These are phyloP conservation scores for Mrakia frigida DNA, from an alignment of 768 basidiomycete species.

Conservation along the genomic window DNA sequence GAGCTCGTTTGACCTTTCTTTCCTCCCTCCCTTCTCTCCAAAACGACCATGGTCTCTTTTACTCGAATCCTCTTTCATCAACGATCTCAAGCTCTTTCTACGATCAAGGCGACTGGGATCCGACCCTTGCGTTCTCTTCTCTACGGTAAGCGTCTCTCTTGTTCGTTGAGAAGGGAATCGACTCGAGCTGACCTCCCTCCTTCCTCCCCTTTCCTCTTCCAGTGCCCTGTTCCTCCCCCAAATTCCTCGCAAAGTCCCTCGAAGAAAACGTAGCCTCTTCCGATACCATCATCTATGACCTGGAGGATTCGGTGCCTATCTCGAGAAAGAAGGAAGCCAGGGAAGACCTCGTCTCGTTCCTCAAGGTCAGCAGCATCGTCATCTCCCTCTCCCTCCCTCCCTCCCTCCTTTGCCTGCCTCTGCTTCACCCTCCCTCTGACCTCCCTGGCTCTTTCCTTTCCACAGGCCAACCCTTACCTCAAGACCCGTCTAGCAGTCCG, in stretches of 20 bases:
- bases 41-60: background rate
- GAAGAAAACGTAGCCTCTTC: constrained; percentile 47
- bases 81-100: constrained; percentile 10
- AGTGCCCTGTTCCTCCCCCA: constrained; percentile 75
- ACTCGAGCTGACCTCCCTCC: background rate
- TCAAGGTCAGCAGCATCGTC: constrained; percentile 39
- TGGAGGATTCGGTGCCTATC: constrained; percentile 80
- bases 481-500: constrained; percentile 35
- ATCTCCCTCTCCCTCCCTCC: background rate
- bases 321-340: constrained; percentile 54
- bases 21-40: background rate
- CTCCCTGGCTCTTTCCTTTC: no score
- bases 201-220: background rate
- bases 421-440: background rate
- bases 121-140: constrained; percentile 10
- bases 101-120: constrained; percentile 3
- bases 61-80: constrained; percentile 8
- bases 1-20: no score
- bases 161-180: background rate
- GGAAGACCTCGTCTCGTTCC: constrained; percentile 53
- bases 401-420: background rate
- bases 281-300: constrained; percentile 77
- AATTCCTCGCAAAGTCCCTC: constrained; percentile 76
- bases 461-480: constrained; percentile 10
- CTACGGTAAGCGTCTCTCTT: background rate